Percentiles rank a stretch among this genome's conserved stretches.
phyloP scores from a whole-genome alignment of 441 rosid species.

The Populus hybrid region DNA sequence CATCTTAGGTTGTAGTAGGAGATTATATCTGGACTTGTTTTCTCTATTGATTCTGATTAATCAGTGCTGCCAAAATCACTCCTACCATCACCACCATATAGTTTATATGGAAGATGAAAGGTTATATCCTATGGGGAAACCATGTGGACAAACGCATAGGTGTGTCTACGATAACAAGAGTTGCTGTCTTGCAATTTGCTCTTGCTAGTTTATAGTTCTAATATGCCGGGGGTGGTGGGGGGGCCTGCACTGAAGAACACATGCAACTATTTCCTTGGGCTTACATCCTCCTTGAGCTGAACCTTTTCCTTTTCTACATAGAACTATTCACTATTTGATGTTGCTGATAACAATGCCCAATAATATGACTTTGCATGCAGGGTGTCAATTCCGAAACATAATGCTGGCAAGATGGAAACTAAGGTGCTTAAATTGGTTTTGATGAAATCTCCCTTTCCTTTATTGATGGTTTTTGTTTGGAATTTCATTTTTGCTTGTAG shows the following conservation, averaged over 20 bases:
- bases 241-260: neutral
- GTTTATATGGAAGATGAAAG: no score
- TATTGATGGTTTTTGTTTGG: neutral
- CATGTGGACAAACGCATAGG: neutral
- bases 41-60: no score
- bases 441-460: neutral
- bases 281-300: neutral
- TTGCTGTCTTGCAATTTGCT: neutral
- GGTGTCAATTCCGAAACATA: constrained; percentile 40
- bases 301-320: neutral
- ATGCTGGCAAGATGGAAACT: constrained; percentile 70
- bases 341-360: neutral
- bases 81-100: no score
- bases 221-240: no score
- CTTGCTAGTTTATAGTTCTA: no score
- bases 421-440: constrained; percentile 42
- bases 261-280: neutral
- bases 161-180: neutral
- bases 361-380: constrained; percentile 38
- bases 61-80: no score
- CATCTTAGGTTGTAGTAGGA: no score
- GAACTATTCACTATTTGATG: no score
- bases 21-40: no score
- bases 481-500: neutral
- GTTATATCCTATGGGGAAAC: neutral